phyloP scores from a whole-genome alignment of 2,329 filamentous ascomycete genomes.

The Exophiala xenobiotica region DNA sequence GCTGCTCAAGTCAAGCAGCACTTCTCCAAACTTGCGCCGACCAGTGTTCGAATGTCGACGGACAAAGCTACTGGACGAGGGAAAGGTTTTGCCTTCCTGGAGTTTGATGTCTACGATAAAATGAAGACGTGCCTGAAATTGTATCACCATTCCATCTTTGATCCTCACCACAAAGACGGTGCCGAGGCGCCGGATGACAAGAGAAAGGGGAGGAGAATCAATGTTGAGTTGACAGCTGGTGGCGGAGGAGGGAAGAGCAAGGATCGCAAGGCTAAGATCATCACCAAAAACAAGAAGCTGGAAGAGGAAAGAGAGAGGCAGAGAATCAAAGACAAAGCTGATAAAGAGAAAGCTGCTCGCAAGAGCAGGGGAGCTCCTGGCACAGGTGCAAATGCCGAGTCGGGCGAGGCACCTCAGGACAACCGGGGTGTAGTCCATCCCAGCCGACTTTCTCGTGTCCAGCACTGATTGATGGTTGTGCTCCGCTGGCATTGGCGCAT shows the following conservation, averaged over 20 bases:
- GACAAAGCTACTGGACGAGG: slow-evolving; percentile 63
- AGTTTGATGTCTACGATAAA: slow-evolving; percentile 80
- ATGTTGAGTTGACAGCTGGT: slow-evolving; percentile 89
- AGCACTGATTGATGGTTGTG: slow-evolving; percentile 10
- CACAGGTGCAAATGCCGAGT: slow-evolving; percentile 24
- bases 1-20: slow-evolving; percentile 67
- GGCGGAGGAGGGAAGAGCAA: slow-evolving; percentile 76
- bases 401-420: slow-evolving; percentile 21
- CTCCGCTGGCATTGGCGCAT: background rate
- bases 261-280: slow-evolving; percentile 71
- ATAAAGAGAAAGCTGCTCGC: slow-evolving; percentile 36
- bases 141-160: slow-evolving; percentile 82
- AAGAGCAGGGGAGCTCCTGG: slow-evolving; percentile 35
- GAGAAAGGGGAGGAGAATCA: slow-evolving; percentile 67
- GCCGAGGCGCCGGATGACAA: slow-evolving; percentile 4
- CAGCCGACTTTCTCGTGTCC: slow-evolving; percentile 43
- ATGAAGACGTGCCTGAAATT: slow-evolving; percentile 92
- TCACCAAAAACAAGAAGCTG: slow-evolving; percentile 81
- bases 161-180: slow-evolving; percentile 48
- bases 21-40: slow-evolving; percentile 73
- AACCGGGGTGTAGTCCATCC: slow-evolving; percentile 44
- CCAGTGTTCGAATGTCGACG: slow-evolving; percentile 69
- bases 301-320: slow-evolving; percentile 63
- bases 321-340: slow-evolving; percentile 40
- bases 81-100: slow-evolving; percentile 81